These are phyloP conservation scores for Wallacemonas sp. DNA, from an alignment of 208 protist species.

Conservation along the genomic window DNA sequence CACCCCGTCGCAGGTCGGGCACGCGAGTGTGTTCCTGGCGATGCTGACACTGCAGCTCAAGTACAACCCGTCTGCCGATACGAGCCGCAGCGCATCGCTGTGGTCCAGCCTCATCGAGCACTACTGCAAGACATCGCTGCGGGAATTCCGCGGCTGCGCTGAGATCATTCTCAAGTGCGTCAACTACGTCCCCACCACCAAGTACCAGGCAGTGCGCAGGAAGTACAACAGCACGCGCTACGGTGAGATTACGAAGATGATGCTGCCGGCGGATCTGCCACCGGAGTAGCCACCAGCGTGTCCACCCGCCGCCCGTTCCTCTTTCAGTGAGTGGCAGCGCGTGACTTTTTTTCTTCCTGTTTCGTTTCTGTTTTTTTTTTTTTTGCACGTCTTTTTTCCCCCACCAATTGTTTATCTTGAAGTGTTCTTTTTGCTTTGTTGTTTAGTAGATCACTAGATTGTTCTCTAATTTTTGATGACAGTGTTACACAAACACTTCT, in stretches of 20 bases:
- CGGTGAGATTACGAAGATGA: slow-evolving; percentile 77
- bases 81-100: slow-evolving; percentile 21
- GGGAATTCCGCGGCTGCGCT: slow-evolving; percentile 75
- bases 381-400: slow-evolving; percentile 17
- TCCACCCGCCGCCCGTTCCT: too few relatives aligned
- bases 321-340: too few relatives aligned
- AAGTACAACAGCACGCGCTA: slow-evolving; percentile 85
- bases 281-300: slow-evolving; percentile 20
- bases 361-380: slow-evolving; percentile 22
- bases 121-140: slow-evolving; percentile 62
- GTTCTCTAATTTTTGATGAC: slow-evolving; percentile 26
- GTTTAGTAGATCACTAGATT: slow-evolving; percentile 5
- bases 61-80: slow-evolving; percentile 12
- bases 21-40: slow-evolving; percentile 91
- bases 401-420: background rate
- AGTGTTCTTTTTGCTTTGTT: slow-evolving; percentile 19
- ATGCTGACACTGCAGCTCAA: slow-evolving; percentile 61
- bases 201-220: slow-evolving; percentile 84
- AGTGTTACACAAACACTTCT: background rate
- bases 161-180: slow-evolving; percentile 83
- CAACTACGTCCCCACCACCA: slow-evolving; percentile 74
- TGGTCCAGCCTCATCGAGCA: slow-evolving; percentile 74
- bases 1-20: slow-evolving; percentile 92
- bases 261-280: slow-evolving; percentile 64
- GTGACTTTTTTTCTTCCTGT: slow-evolving; percentile 4